These are phyloP conservation scores for Vicia sativa DNA, from an alignment of 306 rosid species.

Conservation along the genomic window DNA sequence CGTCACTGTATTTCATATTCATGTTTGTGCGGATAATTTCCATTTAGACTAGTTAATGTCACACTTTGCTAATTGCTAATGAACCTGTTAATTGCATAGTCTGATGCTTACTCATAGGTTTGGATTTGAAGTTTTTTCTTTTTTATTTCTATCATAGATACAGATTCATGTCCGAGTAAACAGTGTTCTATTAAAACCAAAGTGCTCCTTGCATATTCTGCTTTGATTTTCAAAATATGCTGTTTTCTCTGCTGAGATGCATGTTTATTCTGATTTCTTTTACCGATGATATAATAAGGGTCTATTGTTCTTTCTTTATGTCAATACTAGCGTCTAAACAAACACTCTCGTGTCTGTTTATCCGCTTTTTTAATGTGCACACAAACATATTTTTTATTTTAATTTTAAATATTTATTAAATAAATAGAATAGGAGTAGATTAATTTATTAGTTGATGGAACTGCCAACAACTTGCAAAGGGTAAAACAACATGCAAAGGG, in stretches of 20 bases:
- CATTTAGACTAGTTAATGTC: not conserved
- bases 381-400: no score
- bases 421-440: no score
- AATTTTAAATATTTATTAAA: no score
- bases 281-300: not conserved
- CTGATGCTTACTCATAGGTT: not conserved
- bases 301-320: not conserved
- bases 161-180: not conserved
- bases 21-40: not conserved
- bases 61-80: not conserved
- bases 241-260: not conserved
- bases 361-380: no score
- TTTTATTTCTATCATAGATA: not conserved
- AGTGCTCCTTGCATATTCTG: not conserved
- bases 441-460: no score
- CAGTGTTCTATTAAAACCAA: not conserved
- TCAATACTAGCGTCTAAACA: no score
- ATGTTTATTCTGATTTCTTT: not conserved
- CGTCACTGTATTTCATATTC: not conserved
- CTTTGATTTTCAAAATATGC: not conserved
- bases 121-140: not conserved
- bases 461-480: no score
- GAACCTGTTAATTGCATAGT: conserved; percentile 7
- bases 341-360: no score
- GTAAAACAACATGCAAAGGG: no score